phyloP scores from a whole-genome alignment of 2,329 filamentous ascomycete species.

The Chrysoporthe austroafricana region DNA sequence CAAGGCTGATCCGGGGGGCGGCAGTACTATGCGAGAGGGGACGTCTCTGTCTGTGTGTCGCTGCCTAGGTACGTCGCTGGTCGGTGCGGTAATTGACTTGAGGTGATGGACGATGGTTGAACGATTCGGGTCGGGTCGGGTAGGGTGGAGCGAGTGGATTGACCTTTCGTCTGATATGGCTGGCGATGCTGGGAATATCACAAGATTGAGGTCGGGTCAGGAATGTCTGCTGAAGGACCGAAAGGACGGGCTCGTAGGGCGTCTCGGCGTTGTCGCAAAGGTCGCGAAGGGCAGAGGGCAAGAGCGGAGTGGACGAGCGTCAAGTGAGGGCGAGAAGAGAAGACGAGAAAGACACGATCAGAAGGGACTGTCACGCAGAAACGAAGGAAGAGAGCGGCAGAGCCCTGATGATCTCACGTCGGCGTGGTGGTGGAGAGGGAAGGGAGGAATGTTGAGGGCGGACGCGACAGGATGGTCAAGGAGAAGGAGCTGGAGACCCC shows the following conservation, averaged over 20 bases:
- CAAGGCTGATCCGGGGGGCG: slow-evolving; percentile 18
- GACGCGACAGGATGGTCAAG: slow-evolving; percentile 2
- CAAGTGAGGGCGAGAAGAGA: not conserved
- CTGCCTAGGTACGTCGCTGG: not conserved
- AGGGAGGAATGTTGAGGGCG: slow-evolving; percentile 2
- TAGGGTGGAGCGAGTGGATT: slow-evolving; percentile 17
- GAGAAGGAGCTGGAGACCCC: slow-evolving; percentile 6
- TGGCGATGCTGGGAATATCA: not conserved
- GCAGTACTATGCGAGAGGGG: not conserved
- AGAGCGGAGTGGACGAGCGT: not conserved
- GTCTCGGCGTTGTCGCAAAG: not conserved
- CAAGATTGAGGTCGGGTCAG: not conserved
- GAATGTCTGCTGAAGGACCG: not conserved
- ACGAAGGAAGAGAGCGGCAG: not conserved
- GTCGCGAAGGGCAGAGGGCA: not conserved
- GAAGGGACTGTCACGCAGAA: not conserved
- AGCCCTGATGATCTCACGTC: slow-evolving; percentile 8
- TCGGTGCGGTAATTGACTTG: slow-evolving; percentile 1
- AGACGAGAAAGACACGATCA: not conserved
- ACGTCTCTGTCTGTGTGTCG: slow-evolving; percentile 15
- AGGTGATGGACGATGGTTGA: not conserved
- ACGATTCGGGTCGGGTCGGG: slow-evolving; percentile 10
- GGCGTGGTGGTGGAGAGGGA: slow-evolving; percentile 5
- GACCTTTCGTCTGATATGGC: slow-evolving; percentile 14
- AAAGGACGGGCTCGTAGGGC: not conserved